Evolutionary conservation across 2,329 filamentous ascomycete species (phyloP).

Genomic region (Grosmannia huntii): DNA sequence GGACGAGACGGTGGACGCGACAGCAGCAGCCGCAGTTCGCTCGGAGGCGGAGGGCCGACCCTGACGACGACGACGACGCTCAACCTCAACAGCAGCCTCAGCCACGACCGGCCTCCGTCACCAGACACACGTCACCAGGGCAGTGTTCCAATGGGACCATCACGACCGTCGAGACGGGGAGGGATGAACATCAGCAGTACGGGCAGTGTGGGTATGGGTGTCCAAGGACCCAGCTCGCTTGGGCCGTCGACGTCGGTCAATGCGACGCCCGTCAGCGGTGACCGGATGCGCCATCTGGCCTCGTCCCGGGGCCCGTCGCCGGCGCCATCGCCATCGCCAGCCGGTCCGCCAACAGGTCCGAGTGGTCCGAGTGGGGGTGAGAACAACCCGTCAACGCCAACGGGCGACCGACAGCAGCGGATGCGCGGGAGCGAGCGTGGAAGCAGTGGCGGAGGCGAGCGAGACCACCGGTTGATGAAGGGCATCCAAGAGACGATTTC

Average conservation of each 20-base stretch:
- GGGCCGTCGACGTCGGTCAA: constrained; percentile 9
- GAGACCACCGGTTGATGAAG: constrained; percentile 35
- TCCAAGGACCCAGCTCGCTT: not conserved
- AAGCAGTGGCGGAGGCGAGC: not conserved
- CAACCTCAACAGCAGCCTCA: not conserved
- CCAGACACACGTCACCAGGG: not conserved
- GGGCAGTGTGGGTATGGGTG: not conserved
- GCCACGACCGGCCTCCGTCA: not conserved
- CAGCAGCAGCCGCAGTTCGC: not conserved
- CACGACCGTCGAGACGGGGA: not conserved
- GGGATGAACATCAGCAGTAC: not conserved
- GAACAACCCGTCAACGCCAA: not conserved
- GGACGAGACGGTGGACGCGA: not conserved
- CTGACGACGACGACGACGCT: not conserved
- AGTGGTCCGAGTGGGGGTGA: not conserved
- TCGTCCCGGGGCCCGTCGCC: not conserved
- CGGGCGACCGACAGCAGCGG: not conserved
- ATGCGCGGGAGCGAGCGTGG: not conserved
- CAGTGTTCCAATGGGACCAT: not conserved
- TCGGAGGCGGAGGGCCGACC: constrained; percentile 4
- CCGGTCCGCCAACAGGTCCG: not conserved
- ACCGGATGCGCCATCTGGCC: constrained; percentile 8
- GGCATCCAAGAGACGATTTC: constrained; percentile 36
- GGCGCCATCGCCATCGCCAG: not conserved
- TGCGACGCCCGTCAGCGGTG: constrained; percentile 7